phyloP scores from a whole-genome alignment of 148 eudicot species.

The Rhododendron vialii region DNA sequence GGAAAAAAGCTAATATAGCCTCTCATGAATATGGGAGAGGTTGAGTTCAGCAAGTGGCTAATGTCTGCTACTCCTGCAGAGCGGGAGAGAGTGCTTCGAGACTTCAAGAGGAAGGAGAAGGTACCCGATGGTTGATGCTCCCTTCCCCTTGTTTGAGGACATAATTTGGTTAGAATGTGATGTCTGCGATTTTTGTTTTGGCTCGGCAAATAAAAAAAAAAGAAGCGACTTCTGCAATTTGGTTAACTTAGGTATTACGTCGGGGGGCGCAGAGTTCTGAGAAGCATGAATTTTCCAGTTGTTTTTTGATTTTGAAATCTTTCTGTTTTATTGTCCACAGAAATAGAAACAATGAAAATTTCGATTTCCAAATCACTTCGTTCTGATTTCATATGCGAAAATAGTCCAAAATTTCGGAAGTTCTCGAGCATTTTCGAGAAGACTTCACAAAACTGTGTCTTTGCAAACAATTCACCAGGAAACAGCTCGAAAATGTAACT shows the following conservation, averaged over 20 bases:
- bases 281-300: neutral
- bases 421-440: neutral
- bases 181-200: no score
- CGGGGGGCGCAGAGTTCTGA: neutral
- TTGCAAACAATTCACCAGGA: neutral
- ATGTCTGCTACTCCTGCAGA: neutral
- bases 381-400: neutral
- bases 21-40: constrained; percentile 5
- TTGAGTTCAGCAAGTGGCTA: neutral
- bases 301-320: neutral
- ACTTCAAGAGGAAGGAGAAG: neutral
- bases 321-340: neutral
- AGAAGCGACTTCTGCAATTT: neutral
- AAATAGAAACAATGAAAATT: neutral
- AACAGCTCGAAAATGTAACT: neutral
- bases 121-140: neutral
- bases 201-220: neutral
- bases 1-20: neutral
- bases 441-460: neutral
- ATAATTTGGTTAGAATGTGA: neutral
- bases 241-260: neutral
- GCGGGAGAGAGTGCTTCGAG: neutral
- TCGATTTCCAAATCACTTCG: no score
- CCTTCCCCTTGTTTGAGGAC: neutral
- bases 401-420: neutral